phyloP scores from a whole-genome alignment of 352 stramenopile genomes.

The Pythium diclinum region DNA sequence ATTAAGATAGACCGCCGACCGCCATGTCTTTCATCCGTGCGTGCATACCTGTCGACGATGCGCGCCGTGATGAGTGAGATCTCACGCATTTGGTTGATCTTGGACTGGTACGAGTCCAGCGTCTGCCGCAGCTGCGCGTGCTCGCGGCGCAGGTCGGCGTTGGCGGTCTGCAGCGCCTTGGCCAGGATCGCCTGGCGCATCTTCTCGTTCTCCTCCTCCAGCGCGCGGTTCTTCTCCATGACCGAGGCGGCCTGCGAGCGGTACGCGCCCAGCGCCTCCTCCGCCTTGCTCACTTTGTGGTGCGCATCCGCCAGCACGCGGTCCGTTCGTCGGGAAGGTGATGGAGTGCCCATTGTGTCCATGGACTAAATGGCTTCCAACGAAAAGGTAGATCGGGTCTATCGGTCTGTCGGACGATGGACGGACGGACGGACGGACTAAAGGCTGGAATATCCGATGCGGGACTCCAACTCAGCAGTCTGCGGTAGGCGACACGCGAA shows the following conservation, averaged over 20 bases:
- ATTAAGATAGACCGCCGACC: not conserved
- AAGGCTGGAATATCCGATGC: conserved; percentile 5
- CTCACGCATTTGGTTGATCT: conserved; percentile 87
- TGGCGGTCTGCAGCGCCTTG: conserved; percentile 75
- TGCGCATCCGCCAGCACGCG: conserved; percentile 64
- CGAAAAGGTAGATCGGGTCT: not conserved
- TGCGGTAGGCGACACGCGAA: not conserved
- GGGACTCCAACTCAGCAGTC: not conserved
- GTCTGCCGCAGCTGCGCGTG: conserved; percentile 83
- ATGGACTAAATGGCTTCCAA: conserved; percentile 23
- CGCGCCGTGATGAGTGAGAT: conserved; percentile 82
- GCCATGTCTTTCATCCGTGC: not conserved
- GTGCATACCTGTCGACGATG: conserved; percentile 77
- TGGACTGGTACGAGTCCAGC: conserved; percentile 84
- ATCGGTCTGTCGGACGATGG: not conserved
- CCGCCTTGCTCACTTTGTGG: conserved; percentile 68
- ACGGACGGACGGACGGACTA: not conserved
- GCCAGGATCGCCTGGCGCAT: conserved; percentile 72
- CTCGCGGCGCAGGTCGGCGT: conserved; percentile 72
- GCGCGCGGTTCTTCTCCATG: conserved; percentile 61
- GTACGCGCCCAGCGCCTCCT: conserved; percentile 60
- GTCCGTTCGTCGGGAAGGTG: conserved; percentile 25
- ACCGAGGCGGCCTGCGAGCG: conserved; percentile 46
- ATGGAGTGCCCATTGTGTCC: conserved; percentile 30
- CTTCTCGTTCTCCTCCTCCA: conserved; percentile 83